A percentile compares a stretch with the other conserved stretches of the same genome.
These are phyloP conservation scores for Psilocybe sp. DNA, from an alignment of 768 basidiomycete species.

Conservation along the genomic window DNA sequence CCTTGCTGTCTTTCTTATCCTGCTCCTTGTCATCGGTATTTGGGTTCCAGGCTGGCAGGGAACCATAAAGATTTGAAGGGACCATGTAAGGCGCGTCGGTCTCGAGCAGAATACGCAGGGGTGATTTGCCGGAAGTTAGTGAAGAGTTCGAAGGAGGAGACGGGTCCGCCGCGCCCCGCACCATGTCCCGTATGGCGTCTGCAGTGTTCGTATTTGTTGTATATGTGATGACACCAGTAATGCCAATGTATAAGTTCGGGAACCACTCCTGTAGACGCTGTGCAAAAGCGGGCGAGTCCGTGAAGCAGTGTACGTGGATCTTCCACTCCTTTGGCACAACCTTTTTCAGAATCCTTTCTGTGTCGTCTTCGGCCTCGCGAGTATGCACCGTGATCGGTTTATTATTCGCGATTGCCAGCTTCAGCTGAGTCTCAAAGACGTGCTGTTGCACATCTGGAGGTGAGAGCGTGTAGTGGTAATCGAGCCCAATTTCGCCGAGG, in stretches of 20 bases:
- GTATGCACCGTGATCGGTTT: conserved; percentile 88
- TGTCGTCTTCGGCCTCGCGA: conserved; percentile 82
- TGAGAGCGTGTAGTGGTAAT: conserved; percentile 81
- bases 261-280: conserved; percentile 70
- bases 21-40: too few species aligned
- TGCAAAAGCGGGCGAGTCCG: conserved; percentile 76
- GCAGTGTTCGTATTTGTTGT: conserved; percentile 72
- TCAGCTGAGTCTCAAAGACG: conserved; percentile 68
- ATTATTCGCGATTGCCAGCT: conserved; percentile 58
- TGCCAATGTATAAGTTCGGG: conserved; percentile 79
- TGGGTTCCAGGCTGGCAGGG: conserved; percentile 33
- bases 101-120: conserved; percentile 63
- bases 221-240: conserved; percentile 85
- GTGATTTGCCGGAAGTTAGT: conserved; percentile 6
- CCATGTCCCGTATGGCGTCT: conserved; percentile 58
- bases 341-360: conserved; percentile 73
- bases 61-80: conserved; percentile 66
- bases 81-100: conserved; percentile 90
- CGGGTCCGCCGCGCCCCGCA: conserved; percentile 12
- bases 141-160: conserved; percentile 5
- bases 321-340: conserved; percentile 62
- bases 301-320: conserved; percentile 90
- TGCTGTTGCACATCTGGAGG: conserved; percentile 65
- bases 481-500: conserved; percentile 87
- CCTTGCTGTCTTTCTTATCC: too few species aligned